phyloP scores from a whole-genome alignment of 495 filamentous ascomycete species.

The Aspergillus biplanus region DNA sequence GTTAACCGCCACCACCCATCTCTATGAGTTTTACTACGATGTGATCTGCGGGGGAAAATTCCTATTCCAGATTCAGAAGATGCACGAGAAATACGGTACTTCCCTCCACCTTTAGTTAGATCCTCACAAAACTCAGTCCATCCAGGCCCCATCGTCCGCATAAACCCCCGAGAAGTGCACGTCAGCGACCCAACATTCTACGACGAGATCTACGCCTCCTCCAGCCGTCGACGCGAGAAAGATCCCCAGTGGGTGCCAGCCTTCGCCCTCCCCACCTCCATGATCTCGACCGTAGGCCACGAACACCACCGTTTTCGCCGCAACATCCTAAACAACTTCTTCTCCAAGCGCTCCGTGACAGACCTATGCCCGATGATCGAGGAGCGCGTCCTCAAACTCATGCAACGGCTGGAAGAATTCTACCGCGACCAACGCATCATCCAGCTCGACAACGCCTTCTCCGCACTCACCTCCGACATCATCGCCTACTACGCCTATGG shows the following conservation, averaged over 20 bases:
- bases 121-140: neutral
- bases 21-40: slow-evolving; percentile 58
- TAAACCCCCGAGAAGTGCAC: slow-evolving; percentile 55
- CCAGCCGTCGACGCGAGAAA: slow-evolving; percentile 32
- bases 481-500: slow-evolving; percentile 49
- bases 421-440: slow-evolving; percentile 27
- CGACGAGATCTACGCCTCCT: slow-evolving; percentile 37
- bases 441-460: slow-evolving; percentile 42
- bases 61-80: slow-evolving; percentile 45
- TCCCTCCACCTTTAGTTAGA: neutral
- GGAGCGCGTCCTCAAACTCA: neutral
- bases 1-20: slow-evolving; percentile 45
- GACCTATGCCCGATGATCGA: slow-evolving; percentile 6
- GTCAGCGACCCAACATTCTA: slow-evolving; percentile 44
- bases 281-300: slow-evolving; percentile 26
- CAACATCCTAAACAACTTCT: slow-evolving; percentile 30
- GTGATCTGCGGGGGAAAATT: slow-evolving; percentile 48
- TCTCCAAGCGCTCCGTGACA: slow-evolving; percentile 29
- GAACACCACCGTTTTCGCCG: slow-evolving; percentile 34
- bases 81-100: slow-evolving; percentile 21
- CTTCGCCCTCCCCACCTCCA: slow-evolving; percentile 24
- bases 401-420: slow-evolving; percentile 35
- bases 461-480: slow-evolving; percentile 44
- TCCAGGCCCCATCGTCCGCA: slow-evolving; percentile 55
- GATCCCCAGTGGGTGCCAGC: slow-evolving; percentile 17